Evolutionary conservation across 164 flowering plant species (phyloP), one percentile per base, ranked within the genome.

Genomic region (Litsea cubeba): DNA sequence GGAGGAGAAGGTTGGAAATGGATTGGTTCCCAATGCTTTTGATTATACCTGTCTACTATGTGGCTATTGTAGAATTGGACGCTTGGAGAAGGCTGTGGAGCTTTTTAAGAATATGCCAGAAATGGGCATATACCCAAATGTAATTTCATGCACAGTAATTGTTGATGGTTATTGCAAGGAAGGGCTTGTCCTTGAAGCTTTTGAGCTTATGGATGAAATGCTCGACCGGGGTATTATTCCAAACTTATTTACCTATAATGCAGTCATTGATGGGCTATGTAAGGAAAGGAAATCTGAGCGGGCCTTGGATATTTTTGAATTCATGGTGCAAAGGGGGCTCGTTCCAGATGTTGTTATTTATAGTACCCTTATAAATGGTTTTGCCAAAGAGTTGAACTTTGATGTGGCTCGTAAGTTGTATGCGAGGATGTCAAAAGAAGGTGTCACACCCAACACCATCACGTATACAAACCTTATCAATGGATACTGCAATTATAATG

Each of bases 321-420:
- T 65, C 18, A 86, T 91, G 93, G 78, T 85, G 28, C 82, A 86
- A 80, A 83, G 82, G 62, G 81, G 81, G 69, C 70, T 82, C 51
- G 76, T 83, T 70, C 90, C 90, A 10, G 78, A 76, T 74, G 82
- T 80, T 81, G 82, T 83, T 20, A 76, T 77, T 50, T 88, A 72
- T 72, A 79, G 78, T 69, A 82, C 72, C 28, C 76, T 91, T 35
- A 79, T 91, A 3, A 81, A 85, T 84, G 90, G 88, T 62, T 85
- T 85, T 74, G 83, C 76, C 15, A 87, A 86, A 74, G 80, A 85
- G 49, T 82, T 79, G 62, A 82, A 83, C 17, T 68, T 77, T 10
- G 71, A 22, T 68, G 79, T 76, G 75, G 91, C 88, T n/a, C 66
- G 65, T 25, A 77, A 68, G 76, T 71, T 88, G 77, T 85, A 76